Evolutionary conservation across 345 rosid genomes (phyloP), one percentile per base, ranked within the genome.

Genomic region (Citrus inodora): DNA sequence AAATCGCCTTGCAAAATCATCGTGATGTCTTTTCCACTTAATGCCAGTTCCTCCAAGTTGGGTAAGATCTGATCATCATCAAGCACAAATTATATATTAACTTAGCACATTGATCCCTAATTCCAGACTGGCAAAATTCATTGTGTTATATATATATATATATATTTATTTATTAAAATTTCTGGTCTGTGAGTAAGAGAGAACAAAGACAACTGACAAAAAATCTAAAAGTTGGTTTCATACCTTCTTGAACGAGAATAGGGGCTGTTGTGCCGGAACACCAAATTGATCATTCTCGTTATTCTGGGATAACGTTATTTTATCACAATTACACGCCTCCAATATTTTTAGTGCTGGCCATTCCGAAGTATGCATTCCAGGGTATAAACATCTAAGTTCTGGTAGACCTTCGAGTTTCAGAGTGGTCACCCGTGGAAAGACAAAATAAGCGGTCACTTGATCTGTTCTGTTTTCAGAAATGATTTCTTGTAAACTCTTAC

Each of bases 331-430:
- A 27, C 5, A 42, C 2, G 67, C 24, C 28, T 24, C 21, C 3
- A 75, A 4, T 1, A 1, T 48, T 55, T 61, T 68, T 9, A 86
- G 62, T 56, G 1, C 22, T 11, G 83, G 83, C 70, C 82, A 84
- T 19, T 80, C 80, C 0, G 62, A 5, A 16, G 81, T 59, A 46
- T 82, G 81, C 17, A 17, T 9, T 55, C 84, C 78, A 0, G 74
- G 79, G 22, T 76, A 82, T 75, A 87, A 80, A 8, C 66, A 58
- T 27, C 22, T 32, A 9, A 87, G 79, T 10, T 81, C 21, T 7
- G 73, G 40, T 4, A 83, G 25, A 0, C 1, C 1, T 6, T 5
- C 6, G 13, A 87, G 81, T 0, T 3, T 9, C 8, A 81, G 25
- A 25, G 3, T n/a, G 37, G 38, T 59, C 16, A 84, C 17, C 8